Conservation (phyloP, 805 yeast genomes). For the Groenewaldozyma salmanticensis region DNA sequence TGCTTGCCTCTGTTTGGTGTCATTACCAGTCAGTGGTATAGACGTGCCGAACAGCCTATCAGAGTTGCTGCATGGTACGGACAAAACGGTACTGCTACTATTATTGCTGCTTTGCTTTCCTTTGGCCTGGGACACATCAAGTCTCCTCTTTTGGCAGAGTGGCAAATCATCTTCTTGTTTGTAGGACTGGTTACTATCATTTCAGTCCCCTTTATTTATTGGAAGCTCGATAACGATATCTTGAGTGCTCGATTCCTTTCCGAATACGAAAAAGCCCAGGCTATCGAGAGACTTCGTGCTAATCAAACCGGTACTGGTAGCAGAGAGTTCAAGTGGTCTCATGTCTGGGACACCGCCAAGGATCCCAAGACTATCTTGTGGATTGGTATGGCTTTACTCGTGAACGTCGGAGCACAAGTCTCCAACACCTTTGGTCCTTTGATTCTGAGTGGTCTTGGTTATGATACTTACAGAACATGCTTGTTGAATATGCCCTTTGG, state of each 20-base stretch:
- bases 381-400: slow-evolving; percentile 18
- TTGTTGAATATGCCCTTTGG: background rate
- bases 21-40: slow-evolving; percentile 49
- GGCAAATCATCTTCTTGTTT: slow-evolving; percentile 11
- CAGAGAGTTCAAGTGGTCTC: slow-evolving; percentile 33
- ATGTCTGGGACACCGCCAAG: slow-evolving; percentile 34
- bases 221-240: slow-evolving; percentile 11
- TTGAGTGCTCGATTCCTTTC: slow-evolving; percentile 14
- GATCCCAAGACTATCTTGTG: slow-evolving; percentile 39
- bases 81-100: slow-evolving; percentile 34
- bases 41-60: slow-evolving; percentile 35
- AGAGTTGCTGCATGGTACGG: slow-evolving; percentile 35
- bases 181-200: slow-evolving; percentile 8
- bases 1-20: slow-evolving; percentile 51
- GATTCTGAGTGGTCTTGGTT: slow-evolving; percentile 6
- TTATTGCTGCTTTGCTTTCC: slow-evolving; percentile 39
- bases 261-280: slow-evolving; percentile 16
- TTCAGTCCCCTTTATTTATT: slow-evolving; percentile 18
- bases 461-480: background rate
- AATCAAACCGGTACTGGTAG: slow-evolving; percentile 40
- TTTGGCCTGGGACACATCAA: slow-evolving; percentile 32
- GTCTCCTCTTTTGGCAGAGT: slow-evolving; percentile 16
- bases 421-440: background rate
- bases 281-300: slow-evolving; percentile 15
- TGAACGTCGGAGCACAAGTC: slow-evolving; percentile 13